Percentiles rank a stretch among this genome's conserved stretches.
Evolutionary conservation across 129 eudicot genomes (phyloP).

Genomic region (Flaveria bidentis): DNA sequence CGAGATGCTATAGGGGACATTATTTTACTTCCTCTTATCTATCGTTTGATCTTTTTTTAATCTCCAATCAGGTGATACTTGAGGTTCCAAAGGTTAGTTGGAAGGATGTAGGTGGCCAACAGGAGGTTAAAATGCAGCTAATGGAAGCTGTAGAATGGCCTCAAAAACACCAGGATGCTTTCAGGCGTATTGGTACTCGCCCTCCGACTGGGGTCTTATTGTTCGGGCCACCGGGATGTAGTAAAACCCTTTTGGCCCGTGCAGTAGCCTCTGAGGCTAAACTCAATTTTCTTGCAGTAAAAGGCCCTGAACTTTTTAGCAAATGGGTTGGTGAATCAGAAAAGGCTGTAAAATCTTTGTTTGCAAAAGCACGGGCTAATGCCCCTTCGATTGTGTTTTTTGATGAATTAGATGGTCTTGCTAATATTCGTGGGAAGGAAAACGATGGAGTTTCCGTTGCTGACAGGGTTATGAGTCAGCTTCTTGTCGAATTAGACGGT

Average conservation of each 20-base stretch:
- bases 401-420: constrained; percentile 94
- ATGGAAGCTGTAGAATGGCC: constrained; percentile 99
- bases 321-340: constrained; percentile 99
- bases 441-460: constrained; percentile 88
- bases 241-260: constrained; percentile 96
- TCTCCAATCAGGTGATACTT: constrained; percentile 62
- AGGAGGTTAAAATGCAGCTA: constrained; percentile 78
- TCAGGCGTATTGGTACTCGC: constrained; percentile 73
- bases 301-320: constrained; percentile 97
- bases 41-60: constrained; percentile 21
- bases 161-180: constrained; percentile 85
- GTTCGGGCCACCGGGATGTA: constrained; percentile 99
- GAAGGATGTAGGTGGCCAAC: constrained; percentile 97
- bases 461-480: constrained; percentile 95
- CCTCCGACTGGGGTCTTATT: constrained; percentile 87
- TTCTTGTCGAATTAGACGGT: constrained; percentile 98
- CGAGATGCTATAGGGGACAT: not conserved
- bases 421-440: constrained; percentile 85
- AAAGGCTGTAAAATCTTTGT: constrained; percentile 86
- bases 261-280: constrained; percentile 95
- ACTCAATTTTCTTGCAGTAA: constrained; percentile 90
- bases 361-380: constrained; percentile 91
- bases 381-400: constrained; percentile 94
- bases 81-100: constrained; percentile 90
- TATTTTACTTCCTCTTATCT: not conserved